Conservation (phyloP, 2,329 filamentous ascomycete species). For the Sporothrix globosa region DNA sequence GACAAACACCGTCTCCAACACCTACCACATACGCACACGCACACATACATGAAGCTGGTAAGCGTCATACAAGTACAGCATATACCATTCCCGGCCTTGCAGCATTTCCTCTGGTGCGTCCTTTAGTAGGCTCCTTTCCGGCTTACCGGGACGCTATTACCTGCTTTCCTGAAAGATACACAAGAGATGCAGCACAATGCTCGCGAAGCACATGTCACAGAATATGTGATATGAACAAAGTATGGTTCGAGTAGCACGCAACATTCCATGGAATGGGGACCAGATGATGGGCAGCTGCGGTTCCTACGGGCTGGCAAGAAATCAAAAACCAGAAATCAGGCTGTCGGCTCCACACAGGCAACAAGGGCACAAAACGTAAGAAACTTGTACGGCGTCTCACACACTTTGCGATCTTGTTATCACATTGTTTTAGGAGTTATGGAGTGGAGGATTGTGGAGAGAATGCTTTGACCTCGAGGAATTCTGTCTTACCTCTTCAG, state of each 20-base stretch:
- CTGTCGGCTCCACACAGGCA: neutral
- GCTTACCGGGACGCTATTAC: constrained; percentile 2
- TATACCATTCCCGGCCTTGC: neutral
- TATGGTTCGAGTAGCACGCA: neutral
- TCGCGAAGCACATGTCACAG: neutral
- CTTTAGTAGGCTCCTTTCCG: constrained; percentile 8
- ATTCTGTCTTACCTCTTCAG: neutral
- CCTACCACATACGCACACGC: neutral
- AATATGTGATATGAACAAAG: neutral
- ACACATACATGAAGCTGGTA: neutral
- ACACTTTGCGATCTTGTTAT: neutral
- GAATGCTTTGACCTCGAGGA: neutral
- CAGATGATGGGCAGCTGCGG: neutral
- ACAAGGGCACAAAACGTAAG: neutral
- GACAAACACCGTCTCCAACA: neutral
- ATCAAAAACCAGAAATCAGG: neutral
- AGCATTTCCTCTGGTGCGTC: neutral
- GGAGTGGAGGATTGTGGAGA: neutral
- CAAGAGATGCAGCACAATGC: neutral
- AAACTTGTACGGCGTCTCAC: neutral
- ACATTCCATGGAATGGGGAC: neutral
- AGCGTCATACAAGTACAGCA: neutral
- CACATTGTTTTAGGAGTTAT: neutral
- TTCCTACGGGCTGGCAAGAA: neutral
- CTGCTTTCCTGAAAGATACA: neutral